Evolutionary conservation across 768 basidiomycete species (phyloP).

Genomic region (Pisolithus tinctorius): DNA sequence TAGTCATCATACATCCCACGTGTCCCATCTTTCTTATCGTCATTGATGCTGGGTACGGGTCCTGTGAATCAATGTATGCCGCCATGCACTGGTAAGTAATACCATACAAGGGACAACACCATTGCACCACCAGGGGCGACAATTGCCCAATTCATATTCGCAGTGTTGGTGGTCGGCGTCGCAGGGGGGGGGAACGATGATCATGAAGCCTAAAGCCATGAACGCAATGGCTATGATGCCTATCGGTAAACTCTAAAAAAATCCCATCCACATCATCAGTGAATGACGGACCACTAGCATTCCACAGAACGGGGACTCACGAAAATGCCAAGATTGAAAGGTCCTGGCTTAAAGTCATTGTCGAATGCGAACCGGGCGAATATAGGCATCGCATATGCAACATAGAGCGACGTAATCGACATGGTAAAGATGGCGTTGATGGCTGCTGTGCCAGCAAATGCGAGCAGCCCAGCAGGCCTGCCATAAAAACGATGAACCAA

Average conservation of each 20-base stretch:
- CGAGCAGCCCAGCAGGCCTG: constrained; percentile 44
- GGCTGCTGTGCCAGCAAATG: constrained; percentile 50
- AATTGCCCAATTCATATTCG: constrained; percentile 66
- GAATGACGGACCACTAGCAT: background rate
- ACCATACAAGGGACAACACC: constrained; percentile 51
- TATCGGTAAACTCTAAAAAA: constrained; percentile 45
- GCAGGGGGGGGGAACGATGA: constrained; percentile 60
- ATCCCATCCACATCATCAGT: constrained; percentile 6
- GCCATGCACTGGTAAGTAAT: constrained; percentile 64
- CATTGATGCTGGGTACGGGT: constrained; percentile 43
- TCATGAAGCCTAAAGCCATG: constrained; percentile 66
- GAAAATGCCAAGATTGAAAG: constrained; percentile 39
- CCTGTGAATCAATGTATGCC: constrained; percentile 70
- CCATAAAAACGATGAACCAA: constrained; percentile 38
- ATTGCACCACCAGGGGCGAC: constrained; percentile 60
- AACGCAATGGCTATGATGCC: constrained; percentile 49
- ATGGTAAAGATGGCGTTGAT: constrained; percentile 54
- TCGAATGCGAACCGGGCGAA: constrained; percentile 41
- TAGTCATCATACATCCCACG: constrained; percentile 1
- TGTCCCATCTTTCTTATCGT: background rate
- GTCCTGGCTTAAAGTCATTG: constrained; percentile 41
- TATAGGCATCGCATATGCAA: constrained; percentile 47
- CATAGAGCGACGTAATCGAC: constrained; percentile 40
- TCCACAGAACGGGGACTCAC: constrained; percentile 21
- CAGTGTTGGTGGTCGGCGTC: constrained; percentile 35